These are phyloP conservation scores for Rutstroemia sp. DNA, from an alignment of 2,329 filamentous ascomycete genomes.

Conservation along the genomic window DNA sequence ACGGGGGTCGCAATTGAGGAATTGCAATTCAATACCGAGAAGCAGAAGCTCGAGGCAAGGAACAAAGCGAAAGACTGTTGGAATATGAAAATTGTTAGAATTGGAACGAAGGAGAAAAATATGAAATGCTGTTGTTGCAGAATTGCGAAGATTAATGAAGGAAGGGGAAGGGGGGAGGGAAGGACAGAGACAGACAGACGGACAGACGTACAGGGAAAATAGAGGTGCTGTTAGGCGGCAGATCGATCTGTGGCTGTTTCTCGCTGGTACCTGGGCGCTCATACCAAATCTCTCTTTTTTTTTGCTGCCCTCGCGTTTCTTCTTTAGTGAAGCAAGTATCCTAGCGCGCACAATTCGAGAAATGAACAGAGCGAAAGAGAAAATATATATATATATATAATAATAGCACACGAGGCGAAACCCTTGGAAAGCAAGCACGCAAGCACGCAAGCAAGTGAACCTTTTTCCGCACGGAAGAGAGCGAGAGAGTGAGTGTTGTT, in stretches of 20 bases:
- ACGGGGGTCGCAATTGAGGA: conserved; percentile 10
- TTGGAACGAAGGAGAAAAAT: conserved; percentile 2
- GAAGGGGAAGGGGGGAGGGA: conserved; percentile 1
- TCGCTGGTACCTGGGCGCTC: conserved; percentile 3
- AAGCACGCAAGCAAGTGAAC: neutral
- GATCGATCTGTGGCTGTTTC: conserved; percentile 9
- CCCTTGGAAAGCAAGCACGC: no score
- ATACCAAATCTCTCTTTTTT: neutral
- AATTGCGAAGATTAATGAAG: neutral
- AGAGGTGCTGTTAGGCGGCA: neutral
- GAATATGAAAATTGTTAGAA: neutral
- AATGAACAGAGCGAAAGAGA: neutral
- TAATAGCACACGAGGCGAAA: conserved; percentile 5
- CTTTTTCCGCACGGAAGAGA: neutral
- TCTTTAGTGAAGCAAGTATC: neutral
- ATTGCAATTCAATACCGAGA: conserved; percentile 8
- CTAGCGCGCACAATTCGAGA: neutral
- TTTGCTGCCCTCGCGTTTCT: neutral
- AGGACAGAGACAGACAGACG: neutral
- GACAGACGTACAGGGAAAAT: neutral
- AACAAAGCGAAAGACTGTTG: conserved; percentile 18
- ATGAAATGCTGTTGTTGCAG: conserved; percentile 5
- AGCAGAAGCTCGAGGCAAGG: conserved; percentile 13
- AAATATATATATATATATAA: conserved; percentile 8
- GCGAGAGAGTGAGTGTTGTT: no score